Evolutionary conservation across 2,329 filamentous ascomycete species (phyloP).

Genomic region (Trichoderma asperellum): DNA sequence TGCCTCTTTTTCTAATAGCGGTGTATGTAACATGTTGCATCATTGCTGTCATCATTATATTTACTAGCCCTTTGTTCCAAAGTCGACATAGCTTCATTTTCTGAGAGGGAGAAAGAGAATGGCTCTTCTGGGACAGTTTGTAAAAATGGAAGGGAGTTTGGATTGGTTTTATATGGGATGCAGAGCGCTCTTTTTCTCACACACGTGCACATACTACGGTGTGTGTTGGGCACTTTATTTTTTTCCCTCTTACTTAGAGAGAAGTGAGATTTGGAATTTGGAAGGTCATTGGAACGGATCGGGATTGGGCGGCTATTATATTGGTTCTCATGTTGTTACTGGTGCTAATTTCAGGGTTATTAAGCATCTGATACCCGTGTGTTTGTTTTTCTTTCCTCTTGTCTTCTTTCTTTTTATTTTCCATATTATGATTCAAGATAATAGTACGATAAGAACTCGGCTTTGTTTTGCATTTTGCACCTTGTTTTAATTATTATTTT

Average conservation of each 20-base stretch:
- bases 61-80: not conserved
- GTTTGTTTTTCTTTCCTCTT: not conserved
- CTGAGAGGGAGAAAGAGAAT: not conserved
- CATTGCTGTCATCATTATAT: not conserved
- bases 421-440: not conserved
- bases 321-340: constrained; percentile 29
- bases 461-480: not conserved
- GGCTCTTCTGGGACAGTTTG: not conserved
- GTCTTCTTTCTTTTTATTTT: constrained; percentile 30
- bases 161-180: constrained; percentile 8
- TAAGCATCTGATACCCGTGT: constrained; percentile 43
- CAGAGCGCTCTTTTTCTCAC: constrained; percentile 9
- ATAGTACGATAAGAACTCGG: constrained; percentile 24
- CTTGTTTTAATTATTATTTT: not conserved
- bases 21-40: constrained; percentile 1
- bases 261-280: not conserved
- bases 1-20: not conserved
- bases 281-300: not conserved
- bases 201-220: not conserved
- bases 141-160: constrained; percentile 10
- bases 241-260: not conserved
- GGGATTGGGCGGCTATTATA: not conserved
- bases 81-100: not conserved
- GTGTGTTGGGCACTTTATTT: constrained; percentile 1
- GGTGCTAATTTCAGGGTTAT: constrained; percentile 36